Conservation (phyloP, 2,329 filamentous ascomycete genomes). For the Colletotrichum sp. region DNA sequence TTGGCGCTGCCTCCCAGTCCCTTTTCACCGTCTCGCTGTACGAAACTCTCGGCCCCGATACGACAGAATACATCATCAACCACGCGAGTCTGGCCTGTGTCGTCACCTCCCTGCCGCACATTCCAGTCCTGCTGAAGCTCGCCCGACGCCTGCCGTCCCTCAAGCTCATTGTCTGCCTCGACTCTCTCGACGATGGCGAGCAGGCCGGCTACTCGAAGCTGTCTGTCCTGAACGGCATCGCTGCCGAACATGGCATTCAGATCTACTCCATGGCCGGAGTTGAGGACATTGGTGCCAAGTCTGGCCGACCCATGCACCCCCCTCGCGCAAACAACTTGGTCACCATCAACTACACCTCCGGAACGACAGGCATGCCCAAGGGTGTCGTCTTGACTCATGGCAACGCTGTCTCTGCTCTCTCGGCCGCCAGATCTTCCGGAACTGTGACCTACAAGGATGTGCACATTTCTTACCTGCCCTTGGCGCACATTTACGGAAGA, state of each 20-base stretch:
- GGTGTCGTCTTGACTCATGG: constrained; percentile 83
- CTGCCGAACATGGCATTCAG: constrained; percentile 73
- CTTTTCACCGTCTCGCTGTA: constrained; percentile 94
- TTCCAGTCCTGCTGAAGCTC: constrained; percentile 82
- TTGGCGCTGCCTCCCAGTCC: constrained; percentile 85
- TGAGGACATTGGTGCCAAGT: constrained; percentile 77
- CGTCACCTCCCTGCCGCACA: constrained; percentile 79
- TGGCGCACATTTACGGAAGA: constrained; percentile 94
- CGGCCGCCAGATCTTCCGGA: constrained; percentile 61
- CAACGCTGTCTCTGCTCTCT: constrained; percentile 77
- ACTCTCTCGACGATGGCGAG: constrained; percentile 83
- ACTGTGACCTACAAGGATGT: constrained; percentile 60
- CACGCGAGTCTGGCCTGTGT: constrained; percentile 80
- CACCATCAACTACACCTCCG: constrained; percentile 92
- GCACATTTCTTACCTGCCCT: constrained; percentile 84
- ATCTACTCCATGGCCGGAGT: constrained; percentile 83
- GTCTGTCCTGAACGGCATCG: constrained; percentile 77
- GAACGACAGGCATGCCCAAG: constrained; percentile 83
- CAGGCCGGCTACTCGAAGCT: constrained; percentile 78
- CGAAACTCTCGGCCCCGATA: constrained; percentile 90
- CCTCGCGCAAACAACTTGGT: constrained; percentile 77
- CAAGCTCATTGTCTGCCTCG: constrained; percentile 88
- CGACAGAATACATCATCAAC: constrained; percentile 95
- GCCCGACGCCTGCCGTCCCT: constrained; percentile 76
- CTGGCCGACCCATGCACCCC: constrained; percentile 72